A percentile compares a stretch with the other conserved stretches of the same genome.
These are phyloP conservation scores for Dryadomyces sulphureus DNA, from an alignment of 2,329 filamentous ascomycete species.

Conservation along the genomic window DNA sequence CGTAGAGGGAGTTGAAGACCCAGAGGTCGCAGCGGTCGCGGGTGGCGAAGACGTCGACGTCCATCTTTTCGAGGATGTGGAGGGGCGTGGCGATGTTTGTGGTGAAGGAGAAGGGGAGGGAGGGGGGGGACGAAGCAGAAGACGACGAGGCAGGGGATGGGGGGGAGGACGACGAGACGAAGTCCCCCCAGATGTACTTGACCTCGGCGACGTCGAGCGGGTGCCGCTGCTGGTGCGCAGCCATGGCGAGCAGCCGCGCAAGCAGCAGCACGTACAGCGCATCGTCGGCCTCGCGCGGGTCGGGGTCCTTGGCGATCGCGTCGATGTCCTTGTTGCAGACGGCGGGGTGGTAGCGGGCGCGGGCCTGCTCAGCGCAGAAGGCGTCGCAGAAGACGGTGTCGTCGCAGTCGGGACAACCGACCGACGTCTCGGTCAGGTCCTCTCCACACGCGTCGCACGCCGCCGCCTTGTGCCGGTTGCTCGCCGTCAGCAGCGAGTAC, in stretches of 20 bases:
- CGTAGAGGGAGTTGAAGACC: constrained; percentile 83
- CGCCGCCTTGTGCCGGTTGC: constrained; percentile 72
- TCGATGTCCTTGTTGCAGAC: constrained; percentile 54
- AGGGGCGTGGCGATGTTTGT: constrained; percentile 61
- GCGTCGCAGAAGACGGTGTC: constrained; percentile 54
- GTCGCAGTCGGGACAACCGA: constrained; percentile 45
- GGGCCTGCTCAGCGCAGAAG: constrained; percentile 41
- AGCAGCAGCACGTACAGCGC: constrained; percentile 50
- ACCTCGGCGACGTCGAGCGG: constrained; percentile 50
- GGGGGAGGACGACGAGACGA: constrained; percentile 41
- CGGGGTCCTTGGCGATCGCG: constrained; percentile 48
- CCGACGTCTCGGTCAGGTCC: constrained; percentile 39
- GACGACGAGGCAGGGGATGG: constrained; percentile 19
- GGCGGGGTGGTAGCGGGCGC: constrained; percentile 46
- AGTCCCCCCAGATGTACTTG: constrained; percentile 57
- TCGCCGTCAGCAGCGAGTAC: constrained; percentile 74
- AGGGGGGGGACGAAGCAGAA: constrained; percentile 35
- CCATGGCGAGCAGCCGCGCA: constrained; percentile 47
- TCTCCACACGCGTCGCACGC: constrained; percentile 82
- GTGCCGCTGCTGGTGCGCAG: constrained; percentile 42
- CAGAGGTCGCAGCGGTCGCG: constrained; percentile 53
- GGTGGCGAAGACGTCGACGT: constrained; percentile 56
- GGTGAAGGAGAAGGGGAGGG: constrained; percentile 63
- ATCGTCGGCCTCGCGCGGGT: constrained; percentile 42
- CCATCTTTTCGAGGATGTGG: constrained; percentile 72